These are phyloP conservation scores for Phlyctochytrium bullatum DNA, from an alignment of 192 early-diverging fungal species.

Conservation along the genomic window DNA sequence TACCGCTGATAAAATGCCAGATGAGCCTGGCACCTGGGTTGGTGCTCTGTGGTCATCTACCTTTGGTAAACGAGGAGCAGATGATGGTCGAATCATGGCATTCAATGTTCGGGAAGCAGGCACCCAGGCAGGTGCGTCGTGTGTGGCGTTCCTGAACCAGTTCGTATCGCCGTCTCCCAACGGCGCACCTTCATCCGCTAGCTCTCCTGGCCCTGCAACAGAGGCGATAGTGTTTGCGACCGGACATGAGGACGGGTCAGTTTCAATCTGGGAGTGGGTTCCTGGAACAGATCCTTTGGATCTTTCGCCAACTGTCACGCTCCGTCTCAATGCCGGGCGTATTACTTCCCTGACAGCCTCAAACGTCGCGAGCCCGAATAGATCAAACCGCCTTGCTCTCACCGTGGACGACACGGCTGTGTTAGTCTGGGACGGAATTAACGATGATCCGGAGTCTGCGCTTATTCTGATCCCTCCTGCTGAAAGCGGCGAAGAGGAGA, in stretches of 20 bases:
- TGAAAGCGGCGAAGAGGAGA: background rate
- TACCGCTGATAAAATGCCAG: constrained; percentile 18
- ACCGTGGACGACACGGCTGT: constrained; percentile 24
- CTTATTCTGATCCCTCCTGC: constrained; percentile 17
- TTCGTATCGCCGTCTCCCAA: constrained; percentile 1
- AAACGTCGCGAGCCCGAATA: constrained; percentile 9
- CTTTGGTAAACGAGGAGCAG: constrained; percentile 11
- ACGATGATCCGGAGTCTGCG: background rate
- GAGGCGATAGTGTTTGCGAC: constrained; percentile 27
- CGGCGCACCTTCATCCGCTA: no score
- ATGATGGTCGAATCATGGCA: constrained; percentile 11
- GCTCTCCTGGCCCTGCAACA: constrained; percentile 2
- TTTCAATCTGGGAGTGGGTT: constrained; percentile 26
- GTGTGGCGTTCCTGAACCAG: constrained; percentile 18
- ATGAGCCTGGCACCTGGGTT: constrained; percentile 8
- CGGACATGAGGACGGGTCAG: constrained; percentile 26
- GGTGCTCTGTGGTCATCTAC: constrained; percentile 1
- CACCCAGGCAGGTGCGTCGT: constrained; percentile 12
- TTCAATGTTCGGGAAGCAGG: constrained; percentile 22
- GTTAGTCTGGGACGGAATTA: constrained; percentile 24
- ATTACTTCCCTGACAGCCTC: constrained; percentile 22
- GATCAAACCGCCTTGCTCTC: constrained; percentile 14
- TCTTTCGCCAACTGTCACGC: constrained; percentile 14
- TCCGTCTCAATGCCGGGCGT: constrained; percentile 14
- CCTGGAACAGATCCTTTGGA: background rate